phyloP scores from a whole-genome alignment of 495 filamentous ascomycete species.

The Letharia lupina region DNA sequence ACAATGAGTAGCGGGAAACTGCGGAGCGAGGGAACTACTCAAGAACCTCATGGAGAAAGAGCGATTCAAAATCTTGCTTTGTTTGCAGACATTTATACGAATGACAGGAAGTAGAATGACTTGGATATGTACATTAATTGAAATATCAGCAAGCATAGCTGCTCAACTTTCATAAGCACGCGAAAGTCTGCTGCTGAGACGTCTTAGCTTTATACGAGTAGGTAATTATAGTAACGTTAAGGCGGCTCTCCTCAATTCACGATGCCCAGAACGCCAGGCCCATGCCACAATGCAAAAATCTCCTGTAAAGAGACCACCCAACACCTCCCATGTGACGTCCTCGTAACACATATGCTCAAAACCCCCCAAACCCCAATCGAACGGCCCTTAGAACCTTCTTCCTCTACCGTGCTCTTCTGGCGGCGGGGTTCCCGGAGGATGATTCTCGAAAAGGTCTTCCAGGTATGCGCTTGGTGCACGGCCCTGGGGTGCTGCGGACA shows the following conservation, averaged over 20 bases:
- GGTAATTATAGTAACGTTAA: not conserved
- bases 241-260: not conserved
- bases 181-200: conserved; percentile 1
- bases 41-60: not conserved
- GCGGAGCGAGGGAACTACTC: too few relatives aligned
- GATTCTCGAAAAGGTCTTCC: conserved; percentile 81
- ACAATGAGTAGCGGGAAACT: not conserved
- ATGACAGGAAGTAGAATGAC: not conserved
- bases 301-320: not conserved
- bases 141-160: not conserved
- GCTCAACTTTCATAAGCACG: not conserved
- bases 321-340: not conserved
- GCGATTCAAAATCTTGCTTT: not conserved
- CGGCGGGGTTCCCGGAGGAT: conserved; percentile 29
- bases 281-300: not conserved
- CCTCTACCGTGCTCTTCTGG: conserved; percentile 20
- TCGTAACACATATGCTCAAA: not conserved
- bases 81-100: not conserved
- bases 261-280: not conserved
- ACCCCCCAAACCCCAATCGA: not conserved
- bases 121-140: not conserved
- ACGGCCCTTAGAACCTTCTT: conserved; percentile 10
- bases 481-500: conserved; percentile 56
- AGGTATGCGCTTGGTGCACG: conserved; percentile 86
- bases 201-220: not conserved